Evolutionary conservation across 176 grass and related monocot species (phyloP), one percentile per base, ranked within the genome.

Genomic region (Pontederia paniculata): DNA sequence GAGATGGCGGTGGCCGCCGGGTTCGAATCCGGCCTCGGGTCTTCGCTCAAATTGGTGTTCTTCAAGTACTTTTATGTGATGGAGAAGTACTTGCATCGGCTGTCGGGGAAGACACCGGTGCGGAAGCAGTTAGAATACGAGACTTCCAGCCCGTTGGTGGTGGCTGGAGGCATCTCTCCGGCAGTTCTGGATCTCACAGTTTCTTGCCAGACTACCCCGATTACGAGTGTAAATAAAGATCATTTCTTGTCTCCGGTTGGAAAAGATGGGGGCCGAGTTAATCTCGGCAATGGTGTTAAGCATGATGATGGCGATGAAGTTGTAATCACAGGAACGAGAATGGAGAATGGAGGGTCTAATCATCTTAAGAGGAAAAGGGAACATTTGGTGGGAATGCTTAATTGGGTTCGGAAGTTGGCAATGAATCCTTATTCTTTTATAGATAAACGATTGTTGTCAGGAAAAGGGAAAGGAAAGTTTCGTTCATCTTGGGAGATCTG

Each of bases 351-450:
- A 6, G 55, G 60, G 16, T 23, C 48, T 22, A 12, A 53, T 12
- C 37, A 71, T 45, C 49, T 71, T 42, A 81, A 81, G 74, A 66
- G 66, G 43, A 86, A 86, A 23, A 50, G 70, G 67, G 50, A 70
- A 9, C 0, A 2, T 17, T 3, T 74, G 4, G 70, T 45, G 18
- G 45, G 48, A 21, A 54, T 54, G 64, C 64, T 67, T 4, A 31
- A 44, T 42, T 67, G 64, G 78, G 31, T 86, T 48, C 52, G 51
- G 28, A 58, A 44, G 21, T 23, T 58, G 74, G 83, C 83, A 18
- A 81, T 44, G 66, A 45, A 16, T 58, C 70, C 78, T n/a, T 25
- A 44, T 17, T 41, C 16, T 49, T 63, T 9, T 46, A 19, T 21
- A 7, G 16, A 21, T 42, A 49, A 55, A 3, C 15, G 46, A 19